These are phyloP conservation scores for Emericellopsis cladophorae DNA, from an alignment of 2,329 filamentous ascomycete genomes.

Conservation along the genomic window DNA sequence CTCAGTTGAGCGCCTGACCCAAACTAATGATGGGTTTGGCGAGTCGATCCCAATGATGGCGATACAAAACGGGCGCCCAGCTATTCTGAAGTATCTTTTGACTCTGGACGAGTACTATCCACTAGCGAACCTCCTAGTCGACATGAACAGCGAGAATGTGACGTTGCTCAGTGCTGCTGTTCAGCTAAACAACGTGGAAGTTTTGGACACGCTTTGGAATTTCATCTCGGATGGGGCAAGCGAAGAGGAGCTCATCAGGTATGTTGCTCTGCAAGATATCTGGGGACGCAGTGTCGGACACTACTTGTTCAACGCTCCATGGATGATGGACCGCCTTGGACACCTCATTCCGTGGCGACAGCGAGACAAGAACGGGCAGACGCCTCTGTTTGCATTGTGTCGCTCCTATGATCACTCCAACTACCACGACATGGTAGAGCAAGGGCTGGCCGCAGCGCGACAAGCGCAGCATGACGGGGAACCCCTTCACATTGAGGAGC, in stretches of 20 bases:
- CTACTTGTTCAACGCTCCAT: slow-evolving; percentile 86
- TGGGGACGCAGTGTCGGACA: slow-evolving; percentile 87
- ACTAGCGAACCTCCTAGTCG: slow-evolving; percentile 57
- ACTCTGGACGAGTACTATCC: slow-evolving; percentile 67
- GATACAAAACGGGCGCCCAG: slow-evolving; percentile 57
- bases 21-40: slow-evolving; percentile 57
- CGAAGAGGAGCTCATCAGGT: slow-evolving; percentile 45
- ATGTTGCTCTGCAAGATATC: slow-evolving; percentile 65
- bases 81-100: slow-evolving; percentile 68
- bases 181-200: slow-evolving; percentile 63
- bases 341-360: slow-evolving; percentile 74
- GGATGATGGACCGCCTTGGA: slow-evolving; percentile 66
- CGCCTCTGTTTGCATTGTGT: slow-evolving; percentile 90
- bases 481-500: slow-evolving; percentile 81
- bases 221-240: slow-evolving; percentile 49
- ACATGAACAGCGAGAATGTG: slow-evolving; percentile 81
- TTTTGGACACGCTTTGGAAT: slow-evolving; percentile 64
- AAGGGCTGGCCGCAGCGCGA: slow-evolving; percentile 64
- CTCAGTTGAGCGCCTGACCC: slow-evolving; percentile 65
- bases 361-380: slow-evolving; percentile 92
- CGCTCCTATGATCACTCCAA: slow-evolving; percentile 87
- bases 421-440: slow-evolving; percentile 78
- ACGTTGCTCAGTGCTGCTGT: slow-evolving; percentile 84
- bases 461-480: slow-evolving; percentile 62
- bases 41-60: slow-evolving; percentile 87